Evolutionary conservation across 148 eudicot genomes (phyloP).

Genomic region (Vaccinium darrowii): DNA sequence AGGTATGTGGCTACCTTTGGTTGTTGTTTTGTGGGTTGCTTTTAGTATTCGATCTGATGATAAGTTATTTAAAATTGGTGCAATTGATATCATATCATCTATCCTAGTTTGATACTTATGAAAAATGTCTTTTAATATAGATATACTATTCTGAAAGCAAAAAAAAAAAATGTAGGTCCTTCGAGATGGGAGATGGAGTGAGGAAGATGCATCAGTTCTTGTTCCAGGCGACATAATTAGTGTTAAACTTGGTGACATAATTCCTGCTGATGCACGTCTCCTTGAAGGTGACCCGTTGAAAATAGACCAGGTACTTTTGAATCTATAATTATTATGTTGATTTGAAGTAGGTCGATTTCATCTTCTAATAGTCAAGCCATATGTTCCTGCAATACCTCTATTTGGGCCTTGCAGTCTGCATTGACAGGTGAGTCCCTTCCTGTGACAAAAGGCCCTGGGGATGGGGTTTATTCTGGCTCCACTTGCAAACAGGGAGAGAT

Average conservation of each 20-base stretch:
- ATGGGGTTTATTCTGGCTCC: constrained; percentile 54
- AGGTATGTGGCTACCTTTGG: constrained; percentile 9
- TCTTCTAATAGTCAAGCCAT: background rate
- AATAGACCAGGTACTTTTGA: constrained; percentile 28
- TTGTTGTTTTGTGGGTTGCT: background rate
- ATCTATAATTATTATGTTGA: background rate
- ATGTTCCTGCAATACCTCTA: background rate
- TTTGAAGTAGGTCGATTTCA: background rate
- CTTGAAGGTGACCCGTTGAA: constrained; percentile 38
- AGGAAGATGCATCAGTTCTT: constrained; percentile 34
- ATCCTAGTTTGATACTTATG: background rate
- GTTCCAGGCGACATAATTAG: constrained; percentile 39
- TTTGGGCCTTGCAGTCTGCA: constrained; percentile 23
- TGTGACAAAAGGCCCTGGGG: constrained; percentile 44
- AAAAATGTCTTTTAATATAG: background rate
- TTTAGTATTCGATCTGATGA: background rate
- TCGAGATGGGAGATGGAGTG: constrained; percentile 37
- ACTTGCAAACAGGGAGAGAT: constrained; percentile 61
- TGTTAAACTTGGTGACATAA: constrained; percentile 33
- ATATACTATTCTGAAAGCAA: background rate
- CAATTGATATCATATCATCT: background rate
- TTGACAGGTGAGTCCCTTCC: constrained; percentile 60
- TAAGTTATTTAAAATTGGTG: background rate
- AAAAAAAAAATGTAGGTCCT: constrained; percentile 18
- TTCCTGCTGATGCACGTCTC: constrained; percentile 39